Percentiles rank a stretch among this genome's conserved stretches.
phyloP scores from a whole-genome alignment of 306 rosid genomes.

The Inga leiocalycina region DNA sequence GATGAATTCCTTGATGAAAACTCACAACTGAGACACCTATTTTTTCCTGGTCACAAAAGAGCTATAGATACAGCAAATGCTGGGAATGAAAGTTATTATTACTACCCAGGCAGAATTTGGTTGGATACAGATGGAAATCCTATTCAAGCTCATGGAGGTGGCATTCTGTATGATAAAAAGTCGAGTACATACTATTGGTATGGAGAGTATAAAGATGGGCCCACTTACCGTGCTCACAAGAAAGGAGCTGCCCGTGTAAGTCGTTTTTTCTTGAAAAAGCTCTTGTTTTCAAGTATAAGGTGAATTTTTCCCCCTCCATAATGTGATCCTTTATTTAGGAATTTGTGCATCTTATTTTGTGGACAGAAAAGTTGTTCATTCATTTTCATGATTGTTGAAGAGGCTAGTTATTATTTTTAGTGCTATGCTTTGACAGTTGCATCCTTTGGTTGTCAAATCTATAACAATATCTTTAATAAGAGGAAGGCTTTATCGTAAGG shows the following conservation, averaged over 20 bases:
- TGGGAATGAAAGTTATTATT: conserved; percentile 70
- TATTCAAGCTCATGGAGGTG: conserved; percentile 96
- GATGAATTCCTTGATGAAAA: conserved; percentile 91
- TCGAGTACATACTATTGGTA: conserved; percentile 82
- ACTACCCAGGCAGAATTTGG: conserved; percentile 83
- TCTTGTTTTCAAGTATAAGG: conserved; percentile 11
- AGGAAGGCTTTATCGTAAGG: not conserved
- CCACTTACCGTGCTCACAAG: conserved; percentile 84
- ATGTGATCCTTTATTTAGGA: not conserved
- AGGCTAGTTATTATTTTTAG: conserved; percentile 6
- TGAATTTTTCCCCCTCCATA: conserved; percentile 21
- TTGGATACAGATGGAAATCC: conserved; percentile 84
- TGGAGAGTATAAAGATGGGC: conserved; percentile 92
- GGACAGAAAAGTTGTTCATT: not conserved
- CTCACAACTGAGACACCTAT: conserved; percentile 66
- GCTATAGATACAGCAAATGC: conserved; percentile 55
- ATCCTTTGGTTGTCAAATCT: conserved; percentile 8
- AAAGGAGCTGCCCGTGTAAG: conserved; percentile 85
- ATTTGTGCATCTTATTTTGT: not conserved
- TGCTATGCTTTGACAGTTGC: conserved; percentile 19
- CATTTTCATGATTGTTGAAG: conserved; percentile 14
- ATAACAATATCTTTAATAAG: not conserved
- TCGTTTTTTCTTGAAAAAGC: conserved; percentile 11
- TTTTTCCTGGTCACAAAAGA: conserved; percentile 65
- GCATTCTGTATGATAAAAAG: conserved; percentile 65